phyloP scores from a whole-genome alignment of 2,329 filamentous ascomycete genomes.

The Rutstroemia sp. region DNA sequence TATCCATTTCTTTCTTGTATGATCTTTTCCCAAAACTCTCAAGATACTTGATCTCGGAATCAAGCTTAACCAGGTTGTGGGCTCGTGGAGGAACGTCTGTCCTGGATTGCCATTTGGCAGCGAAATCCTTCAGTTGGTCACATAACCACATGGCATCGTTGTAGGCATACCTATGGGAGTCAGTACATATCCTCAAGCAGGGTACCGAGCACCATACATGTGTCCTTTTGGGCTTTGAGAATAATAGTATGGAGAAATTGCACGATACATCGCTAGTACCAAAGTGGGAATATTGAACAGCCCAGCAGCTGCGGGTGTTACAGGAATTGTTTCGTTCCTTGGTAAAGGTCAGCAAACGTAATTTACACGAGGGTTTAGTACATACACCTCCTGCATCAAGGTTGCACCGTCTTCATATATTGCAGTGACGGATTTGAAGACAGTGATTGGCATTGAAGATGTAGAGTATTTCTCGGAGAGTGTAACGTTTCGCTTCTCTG shows the following conservation, averaged over 20 bases:
- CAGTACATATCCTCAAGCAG: not conserved
- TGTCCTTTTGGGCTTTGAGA: conserved; percentile 52
- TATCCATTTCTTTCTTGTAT: conserved; percentile 52
- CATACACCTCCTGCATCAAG: conserved; percentile 45
- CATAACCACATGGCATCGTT: conserved; percentile 60
- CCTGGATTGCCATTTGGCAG: conserved; percentile 44
- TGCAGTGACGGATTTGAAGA: conserved; percentile 58
- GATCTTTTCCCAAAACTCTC: conserved; percentile 54
- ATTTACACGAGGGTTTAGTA: conserved; percentile 2
- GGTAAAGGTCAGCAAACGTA: conserved; percentile 1
- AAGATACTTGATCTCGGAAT: conserved; percentile 52
- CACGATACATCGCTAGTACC: conserved; percentile 70
- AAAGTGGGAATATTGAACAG: conserved; percentile 67
- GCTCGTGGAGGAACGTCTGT: conserved; percentile 44
- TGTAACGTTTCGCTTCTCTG: conserved; percentile 51
- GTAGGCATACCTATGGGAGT: conserved; percentile 48
- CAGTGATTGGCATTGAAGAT: conserved; percentile 75
- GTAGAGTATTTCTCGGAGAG: conserved; percentile 82
- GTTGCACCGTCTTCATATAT: conserved; percentile 54
- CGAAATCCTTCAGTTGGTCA: conserved; percentile 46
- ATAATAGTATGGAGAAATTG: conserved; percentile 70
- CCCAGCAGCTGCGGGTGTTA: conserved; percentile 60
- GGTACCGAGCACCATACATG: conserved; percentile 43
- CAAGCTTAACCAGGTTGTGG: conserved; percentile 48
- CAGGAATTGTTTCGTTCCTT: conserved; percentile 42